A percentile compares a stretch with the other conserved stretches of the same genome.
phyloP scores from a whole-genome alignment of 176 grass and related monocot species.

The Tuctoria greenei region DNA sequence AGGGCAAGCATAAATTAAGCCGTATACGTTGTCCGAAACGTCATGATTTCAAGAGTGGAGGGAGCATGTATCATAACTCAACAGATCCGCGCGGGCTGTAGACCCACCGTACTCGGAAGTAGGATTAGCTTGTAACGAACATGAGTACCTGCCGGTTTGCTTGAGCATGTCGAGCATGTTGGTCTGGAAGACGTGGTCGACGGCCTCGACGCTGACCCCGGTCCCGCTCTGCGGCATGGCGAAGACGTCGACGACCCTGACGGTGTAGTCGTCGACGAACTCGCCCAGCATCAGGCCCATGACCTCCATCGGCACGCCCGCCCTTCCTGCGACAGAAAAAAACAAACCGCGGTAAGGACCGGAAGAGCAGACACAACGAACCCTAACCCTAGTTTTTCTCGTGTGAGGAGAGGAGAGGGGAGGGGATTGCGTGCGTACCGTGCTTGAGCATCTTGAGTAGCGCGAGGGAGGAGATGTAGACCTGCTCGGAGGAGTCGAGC shows the following conservation, averaged over 20 bases:
- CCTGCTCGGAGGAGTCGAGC: conserved; percentile 99
- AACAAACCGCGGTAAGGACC: neutral
- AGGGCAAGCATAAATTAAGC: too few species aligned
- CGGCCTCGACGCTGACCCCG: conserved; percentile 88
- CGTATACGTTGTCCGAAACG: too few species aligned
- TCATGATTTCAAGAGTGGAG: too few species aligned
- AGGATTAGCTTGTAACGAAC: too few species aligned
- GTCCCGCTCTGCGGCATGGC: conserved; percentile 99
- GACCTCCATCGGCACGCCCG: conserved; percentile 97
- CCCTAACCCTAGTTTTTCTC: conserved; percentile 9
- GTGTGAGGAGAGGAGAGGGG: neutral
- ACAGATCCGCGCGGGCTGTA: conserved; percentile 8
- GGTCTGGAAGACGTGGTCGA: conserved; percentile 98
- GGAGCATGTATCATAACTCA: neutral
- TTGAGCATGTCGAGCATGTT: conserved; percentile 99
- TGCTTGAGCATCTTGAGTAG: conserved; percentile 99
- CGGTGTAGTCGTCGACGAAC: conserved; percentile 97
- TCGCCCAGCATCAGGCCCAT: conserved; percentile 98
- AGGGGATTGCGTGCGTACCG: conserved; percentile 43
- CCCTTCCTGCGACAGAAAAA: conserved; percentile 50
- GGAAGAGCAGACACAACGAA: neutral
- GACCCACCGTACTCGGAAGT: too few species aligned
- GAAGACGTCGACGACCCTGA: conserved; percentile 89
- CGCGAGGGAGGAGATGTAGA: conserved; percentile 98
- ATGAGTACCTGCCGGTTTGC: conserved; percentile 92